phyloP scores from a whole-genome alignment of 331 rosid species.

The Quercus tomentella region DNA sequence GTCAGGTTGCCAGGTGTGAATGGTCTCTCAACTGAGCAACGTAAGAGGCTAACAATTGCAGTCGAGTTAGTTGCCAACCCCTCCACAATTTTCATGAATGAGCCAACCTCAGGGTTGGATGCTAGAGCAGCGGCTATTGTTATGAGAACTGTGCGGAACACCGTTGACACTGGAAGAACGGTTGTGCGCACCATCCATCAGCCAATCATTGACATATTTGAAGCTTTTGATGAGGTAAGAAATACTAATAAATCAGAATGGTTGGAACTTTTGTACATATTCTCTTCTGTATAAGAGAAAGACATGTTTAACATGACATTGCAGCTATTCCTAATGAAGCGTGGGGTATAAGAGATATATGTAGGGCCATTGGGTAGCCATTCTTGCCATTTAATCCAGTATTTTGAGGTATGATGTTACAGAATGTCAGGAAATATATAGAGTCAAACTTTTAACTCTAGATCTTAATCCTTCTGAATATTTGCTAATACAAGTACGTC shows the following conservation, averaged over 20 bases:
- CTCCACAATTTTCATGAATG: slow-evolving; percentile 65
- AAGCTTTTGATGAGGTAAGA: slow-evolving; percentile 84
- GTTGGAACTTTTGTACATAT: not conserved
- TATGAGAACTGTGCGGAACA: no score
- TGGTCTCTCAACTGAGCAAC: slow-evolving; percentile 93
- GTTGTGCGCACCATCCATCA: slow-evolving; percentile 84
- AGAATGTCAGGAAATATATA: not conserved
- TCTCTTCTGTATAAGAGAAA: not conserved
- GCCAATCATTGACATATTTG: slow-evolving; percentile 85
- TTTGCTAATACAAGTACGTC: not conserved
- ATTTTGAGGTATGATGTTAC: no score
- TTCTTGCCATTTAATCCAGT: no score
- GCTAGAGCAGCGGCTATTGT: slow-evolving; percentile 73
- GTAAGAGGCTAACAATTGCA: slow-evolving; percentile 76
- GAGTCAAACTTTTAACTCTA: not conserved
- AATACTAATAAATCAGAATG: not conserved
- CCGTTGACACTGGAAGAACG: slow-evolving; percentile 62
- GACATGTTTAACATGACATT: slow-evolving; percentile 12
- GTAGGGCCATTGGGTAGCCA: no score
- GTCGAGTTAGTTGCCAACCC: slow-evolving; percentile 47
- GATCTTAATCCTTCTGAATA: not conserved
- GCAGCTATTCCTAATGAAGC: slow-evolving; percentile 78
- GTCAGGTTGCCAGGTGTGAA: slow-evolving; percentile 82
- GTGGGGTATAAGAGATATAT: slow-evolving; percentile 53
- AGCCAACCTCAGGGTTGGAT: slow-evolving; percentile 87